Base-by-base conservation (phyloP, 208 protist genomes). In the Trypanosoma conorhini region DNA sequence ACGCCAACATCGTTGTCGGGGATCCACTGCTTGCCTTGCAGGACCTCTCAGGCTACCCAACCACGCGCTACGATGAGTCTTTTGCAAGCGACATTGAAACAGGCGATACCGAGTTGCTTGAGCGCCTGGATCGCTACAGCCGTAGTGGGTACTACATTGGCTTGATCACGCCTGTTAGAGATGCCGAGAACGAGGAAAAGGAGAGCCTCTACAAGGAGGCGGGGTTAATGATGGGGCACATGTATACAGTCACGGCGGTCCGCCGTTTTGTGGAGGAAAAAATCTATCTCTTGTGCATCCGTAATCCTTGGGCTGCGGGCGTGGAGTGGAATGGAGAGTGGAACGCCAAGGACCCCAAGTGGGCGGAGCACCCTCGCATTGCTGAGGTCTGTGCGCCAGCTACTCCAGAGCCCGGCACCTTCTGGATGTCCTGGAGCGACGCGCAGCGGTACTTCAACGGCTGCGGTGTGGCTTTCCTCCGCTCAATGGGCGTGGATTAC, bases 381-480 rank as follows among this genome's bases (percentile, higher is more conserved):
- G 62, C 70, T 42, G 40, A 79, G 19, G 54, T 30, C 1, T 79
- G 67, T 60, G 51, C 42, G 3, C 19, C 59, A 7, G 24, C 1
- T 42, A 28, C 1, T 22, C 26, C 24, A 30, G 48, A 69, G n/a
- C 81, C 85, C 28, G 86, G 85, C 65, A 67, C 74, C 60, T 81
- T 92, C 46, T 95, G 85, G 85, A 74, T 93, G 65, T 74, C 74
- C 30, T 92, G 82, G 87, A 50, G 30, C 7, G 87, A 89, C 63
- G 81, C 86, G 22, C 69, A 62, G 61, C 59, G 65, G n/a, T 84
- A 85, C 76, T 92, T 93, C 67, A 72, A 77, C 52, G 79, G 80
- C 5, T 88, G 78, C 64, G 80, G 74, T 56, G 87, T 92, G 31
- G 85, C 82, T 72, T 92, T 89, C 68, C 72, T 86, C 50, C 67